These are phyloP conservation scores for Xylaria castorea DNA, from an alignment of 495 filamentous ascomycete genomes.

Conservation along the genomic window DNA sequence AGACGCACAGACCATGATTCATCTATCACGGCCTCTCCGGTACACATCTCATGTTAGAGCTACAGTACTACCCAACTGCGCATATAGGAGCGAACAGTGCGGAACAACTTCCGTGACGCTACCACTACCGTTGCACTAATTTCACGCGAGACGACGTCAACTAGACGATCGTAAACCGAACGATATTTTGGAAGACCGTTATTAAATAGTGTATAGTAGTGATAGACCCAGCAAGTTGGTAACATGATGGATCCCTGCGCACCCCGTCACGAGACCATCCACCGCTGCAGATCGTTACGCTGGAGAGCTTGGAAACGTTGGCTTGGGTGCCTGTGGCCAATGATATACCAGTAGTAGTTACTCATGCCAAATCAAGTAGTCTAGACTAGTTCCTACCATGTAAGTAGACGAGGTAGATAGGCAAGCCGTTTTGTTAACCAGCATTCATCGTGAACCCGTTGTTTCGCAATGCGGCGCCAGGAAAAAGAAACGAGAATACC, in stretches of 20 bases:
- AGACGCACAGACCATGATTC: not conserved
- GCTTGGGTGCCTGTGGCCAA: not conserved
- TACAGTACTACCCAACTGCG: no score
- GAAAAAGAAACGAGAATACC: not conserved
- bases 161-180: not conserved
- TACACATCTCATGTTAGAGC: not conserved
- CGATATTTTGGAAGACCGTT: not conserved
- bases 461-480: not conserved
- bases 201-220: not conserved
- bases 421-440: not conserved
- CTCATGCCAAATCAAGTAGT: conserved; percentile 5
- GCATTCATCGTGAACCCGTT: not conserved
- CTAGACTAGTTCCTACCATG: no score
- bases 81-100: not conserved
- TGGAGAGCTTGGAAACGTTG: not conserved
- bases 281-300: not conserved
- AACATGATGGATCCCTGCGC: not conserved
- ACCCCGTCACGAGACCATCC: conserved; percentile 7
- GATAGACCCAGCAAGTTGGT: conserved; percentile 15
- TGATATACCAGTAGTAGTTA: not conserved
- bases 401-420: no score
- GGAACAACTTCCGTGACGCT: not conserved
- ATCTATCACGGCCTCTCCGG: not conserved
- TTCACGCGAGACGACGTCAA: not conserved
- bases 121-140: not conserved